phyloP scores from a whole-genome alignment of 768 basidiomycete species.

The Mycena crocata region DNA sequence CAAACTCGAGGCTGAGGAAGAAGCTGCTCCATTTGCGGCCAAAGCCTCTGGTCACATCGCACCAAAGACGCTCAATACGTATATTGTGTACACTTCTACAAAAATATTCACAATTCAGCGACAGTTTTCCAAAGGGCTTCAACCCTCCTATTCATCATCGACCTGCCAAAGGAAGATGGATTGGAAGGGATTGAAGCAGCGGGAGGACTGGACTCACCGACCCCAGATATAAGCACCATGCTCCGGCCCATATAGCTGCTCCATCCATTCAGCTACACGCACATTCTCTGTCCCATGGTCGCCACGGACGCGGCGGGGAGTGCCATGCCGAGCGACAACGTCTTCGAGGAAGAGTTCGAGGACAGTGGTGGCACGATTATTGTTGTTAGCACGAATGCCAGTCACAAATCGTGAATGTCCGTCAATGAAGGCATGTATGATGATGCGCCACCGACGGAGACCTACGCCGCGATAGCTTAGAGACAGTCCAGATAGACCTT shows the following conservation, averaged over 20 bases:
- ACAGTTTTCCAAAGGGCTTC: too few relatives aligned
- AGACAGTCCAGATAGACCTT: neutral
- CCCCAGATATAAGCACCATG: neutral
- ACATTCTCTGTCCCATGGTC: constrained; percentile 3
- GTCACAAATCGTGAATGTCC: constrained; percentile 34
- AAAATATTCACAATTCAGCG: too few relatives aligned
- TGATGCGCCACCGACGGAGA: constrained; percentile 45
- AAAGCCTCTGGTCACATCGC: constrained; percentile 40
- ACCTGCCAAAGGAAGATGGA: neutral
- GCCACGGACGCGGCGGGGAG: constrained; percentile 13
- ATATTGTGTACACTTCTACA: constrained; percentile 31
- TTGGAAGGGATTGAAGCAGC: neutral
- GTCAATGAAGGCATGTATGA: constrained; percentile 48
- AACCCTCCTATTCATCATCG: too few relatives aligned
- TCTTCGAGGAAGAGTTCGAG: constrained; percentile 8
- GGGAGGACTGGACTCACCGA: neutral
- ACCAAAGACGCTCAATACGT: constrained; percentile 43
- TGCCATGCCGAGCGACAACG: neutral
- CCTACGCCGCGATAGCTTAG: constrained; percentile 30
- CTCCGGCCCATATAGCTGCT: neutral
- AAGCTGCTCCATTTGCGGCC: constrained; percentile 46
- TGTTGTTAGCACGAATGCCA: constrained; percentile 12
- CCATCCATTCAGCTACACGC: too few relatives aligned
- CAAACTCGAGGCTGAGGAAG: constrained; percentile 42
- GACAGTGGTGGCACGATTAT: constrained; percentile 16